These are phyloP conservation scores for Posidonia australis DNA, from an alignment of 106 monocot genomes.

Conservation along the genomic window DNA sequence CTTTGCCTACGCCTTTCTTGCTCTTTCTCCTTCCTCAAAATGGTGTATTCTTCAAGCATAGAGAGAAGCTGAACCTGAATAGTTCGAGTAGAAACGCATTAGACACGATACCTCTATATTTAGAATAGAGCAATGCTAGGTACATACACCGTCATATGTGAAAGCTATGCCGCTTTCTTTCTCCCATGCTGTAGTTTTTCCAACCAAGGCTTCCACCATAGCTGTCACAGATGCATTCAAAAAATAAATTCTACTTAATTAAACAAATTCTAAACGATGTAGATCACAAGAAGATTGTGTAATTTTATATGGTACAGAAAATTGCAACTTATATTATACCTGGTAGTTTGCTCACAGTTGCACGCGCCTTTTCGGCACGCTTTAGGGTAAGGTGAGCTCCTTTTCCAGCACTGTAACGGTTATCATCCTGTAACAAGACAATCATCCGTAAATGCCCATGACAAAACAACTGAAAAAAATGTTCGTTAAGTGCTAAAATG, in stretches of 20 bases:
- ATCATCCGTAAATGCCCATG: neutral
- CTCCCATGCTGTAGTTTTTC: conserved; percentile 56
- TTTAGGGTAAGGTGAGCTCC: conserved; percentile 68
- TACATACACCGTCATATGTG: conserved; percentile 54
- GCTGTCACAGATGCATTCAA: conserved; percentile 21
- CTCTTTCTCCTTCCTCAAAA: conserved; percentile 57
- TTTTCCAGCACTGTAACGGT: conserved; percentile 67
- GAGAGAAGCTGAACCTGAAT: conserved; percentile 40
- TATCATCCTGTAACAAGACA: conserved; percentile 48
- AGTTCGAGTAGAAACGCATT: neutral
- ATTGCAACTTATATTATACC: too few relatives aligned
- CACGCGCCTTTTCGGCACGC: conserved; percentile 72
- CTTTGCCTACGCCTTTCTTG: conserved; percentile 44
- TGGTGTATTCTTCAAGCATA: conserved; percentile 63
- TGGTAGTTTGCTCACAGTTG: conserved; percentile 55
- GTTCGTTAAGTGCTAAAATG: conserved; percentile 1
- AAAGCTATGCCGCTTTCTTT: conserved; percentile 39
- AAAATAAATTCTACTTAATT: too few relatives aligned
- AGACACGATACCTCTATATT: neutral
- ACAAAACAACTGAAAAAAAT: neutral
- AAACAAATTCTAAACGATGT: too few relatives aligned
- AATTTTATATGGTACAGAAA: too few relatives aligned
- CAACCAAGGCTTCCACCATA: conserved; percentile 38
- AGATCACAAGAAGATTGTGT: too few relatives aligned
- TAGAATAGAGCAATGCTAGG: neutral